These are phyloP conservation scores for Heliosperma pusillum DNA, from an alignment of 148 eudicot genomes.

Conservation along the genomic window DNA sequence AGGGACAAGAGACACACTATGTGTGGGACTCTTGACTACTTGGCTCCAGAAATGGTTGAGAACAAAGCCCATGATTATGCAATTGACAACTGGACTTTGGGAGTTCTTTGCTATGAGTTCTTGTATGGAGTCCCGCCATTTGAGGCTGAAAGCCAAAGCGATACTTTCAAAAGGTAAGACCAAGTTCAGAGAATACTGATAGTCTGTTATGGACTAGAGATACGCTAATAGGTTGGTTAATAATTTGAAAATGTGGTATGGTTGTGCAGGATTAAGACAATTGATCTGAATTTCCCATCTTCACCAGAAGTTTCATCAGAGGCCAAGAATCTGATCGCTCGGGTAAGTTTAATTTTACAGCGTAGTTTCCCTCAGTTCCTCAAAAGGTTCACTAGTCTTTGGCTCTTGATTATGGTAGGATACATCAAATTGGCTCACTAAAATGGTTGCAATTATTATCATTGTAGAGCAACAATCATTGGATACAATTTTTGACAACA, in stretches of 20 bases:
- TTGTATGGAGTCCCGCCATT: conserved; percentile 85
- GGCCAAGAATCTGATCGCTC: conserved; percentile 68
- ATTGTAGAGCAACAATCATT: not conserved
- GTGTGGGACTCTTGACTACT: conserved; percentile 91
- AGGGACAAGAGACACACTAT: conserved; percentile 71
- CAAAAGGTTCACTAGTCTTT: not conserved
- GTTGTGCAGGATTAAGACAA: conserved; percentile 56
- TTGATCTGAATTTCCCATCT: conserved; percentile 72
- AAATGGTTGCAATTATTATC: not conserved
- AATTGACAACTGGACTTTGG: conserved; percentile 90
- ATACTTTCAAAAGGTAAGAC: conserved; percentile 67
- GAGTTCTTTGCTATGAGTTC: conserved; percentile 84
- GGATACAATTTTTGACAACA: not conserved
- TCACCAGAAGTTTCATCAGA: conserved; percentile 55
- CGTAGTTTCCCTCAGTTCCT: not conserved
- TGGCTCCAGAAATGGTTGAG: conserved; percentile 97
- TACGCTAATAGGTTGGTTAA: not conserved
- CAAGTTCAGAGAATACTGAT: not conserved
- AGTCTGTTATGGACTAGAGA: not conserved
- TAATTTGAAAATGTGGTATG: not conserved
- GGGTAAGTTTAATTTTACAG: conserved; percentile 34
- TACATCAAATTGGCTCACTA: too few relatives aligned
- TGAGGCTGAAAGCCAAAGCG: conserved; percentile 75
- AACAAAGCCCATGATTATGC: conserved; percentile 83
- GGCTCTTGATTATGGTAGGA: not conserved